Evolutionary conservation across 2,329 filamentous ascomycete genomes (phyloP), one percentile per base, ranked within the genome.

Genomic region (Stenocarpella maydis): DNA sequence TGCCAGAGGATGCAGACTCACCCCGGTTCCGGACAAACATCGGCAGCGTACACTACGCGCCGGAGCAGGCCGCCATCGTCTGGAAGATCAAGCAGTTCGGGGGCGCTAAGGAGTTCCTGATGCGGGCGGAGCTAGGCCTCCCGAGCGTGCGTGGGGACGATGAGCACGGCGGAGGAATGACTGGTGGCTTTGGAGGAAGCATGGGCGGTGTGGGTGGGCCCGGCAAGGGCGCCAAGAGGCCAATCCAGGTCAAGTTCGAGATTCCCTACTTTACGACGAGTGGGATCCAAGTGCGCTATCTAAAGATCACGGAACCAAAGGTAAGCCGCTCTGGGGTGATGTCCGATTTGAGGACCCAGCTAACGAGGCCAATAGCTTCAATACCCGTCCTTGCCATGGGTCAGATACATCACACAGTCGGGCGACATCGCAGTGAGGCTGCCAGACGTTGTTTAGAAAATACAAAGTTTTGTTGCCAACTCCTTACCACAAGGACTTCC

Each of bases 71-170:
- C 72, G 95, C 95, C 70, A 99, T 99, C 75, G 92, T 99, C 63
- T 99, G 96, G 96, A 99, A 99, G 86, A 99, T 99, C 80, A 99
- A 99, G 86, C 96, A 99, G 77, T 99, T 99, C 80, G 96, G 96
- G 53, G 96, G 96, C n/a, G 90, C 91, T 75, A 99, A 99, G 82
- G 96, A 99, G 79, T 99, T 99, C 77, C 86, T 99, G 75, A 99
- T 99, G 96, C 92, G 96, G 68, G 96, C 96, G 21, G 96, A 99
- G 83, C 87, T 99, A 15, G 96, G 96, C 61, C 84, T 99, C 52
- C 96, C 96, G 0, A 97, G 93, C 69, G 96, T 99, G 24, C 91
- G 96, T 73, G 95, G 95, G 63, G 95, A 98, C 74, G 95, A 98
- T 76, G 95, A 98, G 81, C 92, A 93, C 76, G 95, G 95, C 49